These are phyloP conservation scores for Lactifluus pinguis DNA, from an alignment of 768 basidiomycete species.

Conservation along the genomic window DNA sequence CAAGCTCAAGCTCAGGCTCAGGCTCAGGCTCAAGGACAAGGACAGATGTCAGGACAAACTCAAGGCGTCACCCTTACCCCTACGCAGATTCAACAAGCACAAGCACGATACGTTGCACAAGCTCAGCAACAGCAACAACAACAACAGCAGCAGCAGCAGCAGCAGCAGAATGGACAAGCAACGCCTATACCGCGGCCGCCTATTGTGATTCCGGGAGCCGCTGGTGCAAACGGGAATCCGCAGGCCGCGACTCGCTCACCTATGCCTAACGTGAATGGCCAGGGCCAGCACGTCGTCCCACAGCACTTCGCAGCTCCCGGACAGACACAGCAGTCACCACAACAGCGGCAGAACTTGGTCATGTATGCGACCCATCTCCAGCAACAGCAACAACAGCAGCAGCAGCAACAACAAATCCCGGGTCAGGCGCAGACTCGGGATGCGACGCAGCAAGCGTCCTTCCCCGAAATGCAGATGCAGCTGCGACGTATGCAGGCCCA, in stretches of 20 bases:
- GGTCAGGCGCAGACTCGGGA: constrained; percentile 20
- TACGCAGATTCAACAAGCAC: constrained; percentile 1
- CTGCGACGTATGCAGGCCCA: constrained; percentile 10
- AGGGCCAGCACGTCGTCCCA: constrained; percentile 16
- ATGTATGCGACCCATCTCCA: background rate
- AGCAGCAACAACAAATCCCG: constrained; percentile 14
- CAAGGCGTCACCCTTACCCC: background rate
- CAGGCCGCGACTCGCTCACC: constrained; percentile 15
- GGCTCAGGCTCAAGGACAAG: constrained; percentile 17
- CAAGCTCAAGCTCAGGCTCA: constrained; percentile 18
- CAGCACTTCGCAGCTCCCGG: constrained; percentile 4
- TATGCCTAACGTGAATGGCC: constrained; percentile 14
- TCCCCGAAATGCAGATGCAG: constrained; percentile 17
- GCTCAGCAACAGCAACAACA: constrained; percentile 21
- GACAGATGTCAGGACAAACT: constrained; percentile 7
- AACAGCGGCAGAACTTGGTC: constrained; percentile 11
- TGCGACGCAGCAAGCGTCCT: constrained; percentile 21
- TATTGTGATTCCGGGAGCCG: constrained; percentile 5
- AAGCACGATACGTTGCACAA: constrained; percentile 17
- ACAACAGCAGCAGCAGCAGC: constrained; percentile 19
- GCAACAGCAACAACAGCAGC: constrained; percentile 14
- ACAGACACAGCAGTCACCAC: constrained; percentile 10
- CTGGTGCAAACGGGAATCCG: constrained; percentile 3
- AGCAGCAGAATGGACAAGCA: constrained; percentile 20
- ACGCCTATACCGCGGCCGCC: constrained; percentile 20